Evolutionary conservation across 345 rosid species (phyloP).

Genomic region (Eutrema japonicum): DNA sequence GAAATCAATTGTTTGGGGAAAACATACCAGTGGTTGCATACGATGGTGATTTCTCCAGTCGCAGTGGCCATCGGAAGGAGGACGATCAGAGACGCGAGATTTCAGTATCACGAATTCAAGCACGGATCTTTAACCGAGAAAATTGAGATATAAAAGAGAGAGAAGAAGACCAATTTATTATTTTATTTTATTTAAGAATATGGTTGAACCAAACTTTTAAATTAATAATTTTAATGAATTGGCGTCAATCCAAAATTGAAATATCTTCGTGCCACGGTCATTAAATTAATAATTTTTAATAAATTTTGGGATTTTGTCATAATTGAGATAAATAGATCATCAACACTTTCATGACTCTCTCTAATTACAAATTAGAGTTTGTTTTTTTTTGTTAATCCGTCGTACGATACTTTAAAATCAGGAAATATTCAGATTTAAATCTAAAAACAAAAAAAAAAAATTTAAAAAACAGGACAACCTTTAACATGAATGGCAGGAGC

Average conservation of each 20-base stretch:
- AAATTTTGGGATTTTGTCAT: background rate
- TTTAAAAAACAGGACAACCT: constrained; percentile 55
- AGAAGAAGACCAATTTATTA: constrained; percentile 10
- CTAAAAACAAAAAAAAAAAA: background rate
- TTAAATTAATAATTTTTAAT: no score
- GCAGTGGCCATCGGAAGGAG: constrained; percentile 56
- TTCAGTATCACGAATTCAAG: no score
- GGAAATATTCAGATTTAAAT: background rate
- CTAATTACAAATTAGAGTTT: background rate
- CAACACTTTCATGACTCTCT: background rate
- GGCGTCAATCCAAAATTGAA: constrained; percentile 14
- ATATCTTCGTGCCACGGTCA: constrained; percentile 4
- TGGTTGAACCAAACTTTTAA: constrained; percentile 38
- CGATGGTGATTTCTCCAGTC: constrained; percentile 63
- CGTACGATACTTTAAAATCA: background rate
- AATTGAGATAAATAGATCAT: background rate
- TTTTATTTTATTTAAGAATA: constrained; percentile 9
- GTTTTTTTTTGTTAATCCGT: background rate
- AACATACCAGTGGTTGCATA: constrained; percentile 86
- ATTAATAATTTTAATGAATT: background rate
- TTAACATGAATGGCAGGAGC: constrained; percentile 52
- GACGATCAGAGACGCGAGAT: no score
- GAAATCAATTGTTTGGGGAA: background rate
- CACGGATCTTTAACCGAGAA: constrained; percentile 20
- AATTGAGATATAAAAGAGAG: background rate